Conservation (phyloP, 2,329 filamentous ascomycete genomes). For the Arachnomyces sp. region DNA sequence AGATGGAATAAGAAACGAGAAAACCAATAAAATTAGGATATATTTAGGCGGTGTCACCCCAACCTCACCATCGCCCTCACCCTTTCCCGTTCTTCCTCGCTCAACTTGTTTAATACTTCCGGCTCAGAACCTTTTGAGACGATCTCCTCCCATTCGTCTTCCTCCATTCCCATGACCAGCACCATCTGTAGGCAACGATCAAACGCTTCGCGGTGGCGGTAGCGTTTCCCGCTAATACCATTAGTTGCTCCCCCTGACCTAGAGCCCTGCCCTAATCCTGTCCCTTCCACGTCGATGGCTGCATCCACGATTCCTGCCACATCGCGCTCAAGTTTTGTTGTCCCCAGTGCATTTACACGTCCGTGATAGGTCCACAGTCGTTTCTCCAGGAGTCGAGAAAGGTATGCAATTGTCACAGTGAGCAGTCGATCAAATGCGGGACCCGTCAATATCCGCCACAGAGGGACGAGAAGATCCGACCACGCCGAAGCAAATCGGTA, state of each 20-base stretch:
- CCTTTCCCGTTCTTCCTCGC: conserved; percentile 63
- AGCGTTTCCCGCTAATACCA: conserved; percentile 62
- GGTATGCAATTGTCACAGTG: conserved; percentile 63
- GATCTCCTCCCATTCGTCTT: conserved; percentile 87
- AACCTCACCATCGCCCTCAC: conserved; percentile 59
- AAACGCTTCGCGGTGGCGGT: conserved; percentile 71
- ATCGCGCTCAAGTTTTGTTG: conserved; percentile 76
- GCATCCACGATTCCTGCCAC: conserved; percentile 62
- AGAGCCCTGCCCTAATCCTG: conserved; percentile 10
- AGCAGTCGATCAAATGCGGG: conserved; percentile 70
- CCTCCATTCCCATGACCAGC: conserved; percentile 87
- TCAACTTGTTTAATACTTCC: conserved; percentile 57
- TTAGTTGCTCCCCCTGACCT: conserved; percentile 34
- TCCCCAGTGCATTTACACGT: conserved; percentile 71
- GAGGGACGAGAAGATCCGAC: conserved; percentile 76
- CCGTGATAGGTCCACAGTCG: conserved; percentile 74
- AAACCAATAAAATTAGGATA: too few species aligned
- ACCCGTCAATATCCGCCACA: conserved; percentile 75
- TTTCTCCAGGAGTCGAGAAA: conserved; percentile 77
- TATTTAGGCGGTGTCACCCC: too few species aligned
- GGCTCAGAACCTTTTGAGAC: conserved; percentile 39
- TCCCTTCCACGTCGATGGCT: conserved; percentile 33
- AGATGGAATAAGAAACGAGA: too few species aligned
- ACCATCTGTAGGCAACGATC: conserved; percentile 69
- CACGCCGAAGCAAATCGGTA: conserved; percentile 77